Conservation (phyloP, 257 asterid genomes). For the Plantago ovata region DNA sequence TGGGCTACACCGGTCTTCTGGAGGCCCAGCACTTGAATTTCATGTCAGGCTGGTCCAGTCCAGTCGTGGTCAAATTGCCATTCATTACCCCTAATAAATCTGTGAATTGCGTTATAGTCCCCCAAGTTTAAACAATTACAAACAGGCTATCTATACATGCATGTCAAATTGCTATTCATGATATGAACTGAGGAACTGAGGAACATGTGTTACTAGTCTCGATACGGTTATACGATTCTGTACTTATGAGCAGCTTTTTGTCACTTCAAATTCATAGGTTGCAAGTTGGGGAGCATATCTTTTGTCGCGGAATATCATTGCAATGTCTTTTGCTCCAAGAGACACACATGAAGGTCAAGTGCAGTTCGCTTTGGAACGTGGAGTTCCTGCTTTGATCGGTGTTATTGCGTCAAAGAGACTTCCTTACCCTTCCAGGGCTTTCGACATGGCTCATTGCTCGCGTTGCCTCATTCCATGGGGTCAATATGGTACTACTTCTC, state of each 20-base stretch:
- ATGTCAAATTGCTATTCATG: no score
- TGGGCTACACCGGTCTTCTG: no score
- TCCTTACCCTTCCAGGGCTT: constrained; percentile 84
- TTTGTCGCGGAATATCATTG: constrained; percentile 56
- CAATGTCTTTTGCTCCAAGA: constrained; percentile 92
- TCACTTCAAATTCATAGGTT: constrained; percentile 35
- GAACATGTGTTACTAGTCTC: no score
- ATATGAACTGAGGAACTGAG: no score
- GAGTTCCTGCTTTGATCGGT: constrained; percentile 89
- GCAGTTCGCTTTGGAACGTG: constrained; percentile 82
- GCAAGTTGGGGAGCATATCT: constrained; percentile 97
- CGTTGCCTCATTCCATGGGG: constrained; percentile 98
- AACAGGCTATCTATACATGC: no score
- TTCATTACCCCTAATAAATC: no score
- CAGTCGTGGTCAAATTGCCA: no score
- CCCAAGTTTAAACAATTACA: no score
- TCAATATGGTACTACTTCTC: constrained; percentile 52
- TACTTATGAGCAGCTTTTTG: neutral
- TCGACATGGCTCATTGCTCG: constrained; percentile 92
- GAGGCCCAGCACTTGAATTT: no score
- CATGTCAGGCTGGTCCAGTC: no score
- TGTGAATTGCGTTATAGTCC: no score
- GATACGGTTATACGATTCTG: no score
- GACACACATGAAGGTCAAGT: constrained; percentile 90
- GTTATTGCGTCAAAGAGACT: constrained; percentile 87